Evolutionary conservation across 768 basidiomycete species (phyloP), one percentile per base, ranked within the genome.

Genomic region (Lentinula lateritia): DNA sequence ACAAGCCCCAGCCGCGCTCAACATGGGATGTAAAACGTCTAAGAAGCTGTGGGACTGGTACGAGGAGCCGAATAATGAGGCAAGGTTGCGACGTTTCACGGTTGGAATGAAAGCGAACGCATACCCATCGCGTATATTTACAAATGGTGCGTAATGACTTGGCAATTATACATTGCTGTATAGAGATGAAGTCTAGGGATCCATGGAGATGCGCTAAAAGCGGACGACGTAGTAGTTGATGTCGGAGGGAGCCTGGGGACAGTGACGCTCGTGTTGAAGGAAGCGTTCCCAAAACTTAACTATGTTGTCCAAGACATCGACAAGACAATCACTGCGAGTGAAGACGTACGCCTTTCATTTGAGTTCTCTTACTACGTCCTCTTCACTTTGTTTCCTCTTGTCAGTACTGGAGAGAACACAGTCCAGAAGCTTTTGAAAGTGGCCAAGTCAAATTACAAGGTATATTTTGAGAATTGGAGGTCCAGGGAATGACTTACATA

Each of bases 31-130:
- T 39, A 45, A 61, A 0, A 60, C 60, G 28, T 6, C 45, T 1
- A 42, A 46, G 16, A 58, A 60, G 20, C 23, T 55, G 6, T 70
- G 63, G 55, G 66, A 67, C 12, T 64, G 58, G 54, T 61, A 63
- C 9, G 63, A 66, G 18, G 20, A 62, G 18, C 67, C 67, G 6
- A 62, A 56, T n/a, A 68, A 69, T 50, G 63, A 63, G 41, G 61
- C 18, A 35, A 46, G 63, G 12, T 9, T 39, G 20, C 52, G 39
- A 7, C 50, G 50, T n/a, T 57, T 63, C 39, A 28, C 28, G 28
- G 28, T 28, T 28, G 34, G 20, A 28, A 61, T 63, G 63, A 60
- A 63, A 9, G 52, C 28, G 32, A n/a, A 20, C 6, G 41, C 20
- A 3, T 50, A 32, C 34, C 52, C 52, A 0, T 15, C 36, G 5